These are phyloP conservation scores for Ormosia semicastrata DNA, from an alignment of 306 rosid species.

Conservation along the genomic window DNA sequence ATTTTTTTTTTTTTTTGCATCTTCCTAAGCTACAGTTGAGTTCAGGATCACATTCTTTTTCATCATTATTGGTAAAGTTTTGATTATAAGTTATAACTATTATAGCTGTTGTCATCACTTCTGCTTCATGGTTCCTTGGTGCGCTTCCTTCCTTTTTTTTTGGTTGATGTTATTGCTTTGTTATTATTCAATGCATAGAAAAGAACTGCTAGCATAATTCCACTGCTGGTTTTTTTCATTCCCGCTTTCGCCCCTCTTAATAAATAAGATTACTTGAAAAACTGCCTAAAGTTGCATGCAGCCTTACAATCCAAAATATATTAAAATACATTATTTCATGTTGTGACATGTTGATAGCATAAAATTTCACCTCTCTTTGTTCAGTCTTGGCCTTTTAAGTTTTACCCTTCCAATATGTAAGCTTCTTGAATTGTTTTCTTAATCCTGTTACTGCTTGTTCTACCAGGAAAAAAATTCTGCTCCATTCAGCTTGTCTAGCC, in stretches of 20 bases:
- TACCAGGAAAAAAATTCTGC: neutral
- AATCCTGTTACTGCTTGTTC: neutral
- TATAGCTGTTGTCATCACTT: neutral
- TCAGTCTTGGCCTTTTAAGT: neutral
- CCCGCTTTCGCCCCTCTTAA: neutral
- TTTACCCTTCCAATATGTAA: neutral
- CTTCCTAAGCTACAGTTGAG: neutral
- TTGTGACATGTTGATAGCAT: neutral
- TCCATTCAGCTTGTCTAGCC: conserved; percentile 62
- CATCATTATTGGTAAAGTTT: neutral
- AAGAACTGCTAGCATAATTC: neutral
- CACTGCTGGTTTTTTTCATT: neutral
- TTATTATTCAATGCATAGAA: neutral
- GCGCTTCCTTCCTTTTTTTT: neutral
- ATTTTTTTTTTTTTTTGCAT: neutral
- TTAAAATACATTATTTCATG: neutral
- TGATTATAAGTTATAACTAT: neutral
- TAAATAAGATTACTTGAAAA: neutral
- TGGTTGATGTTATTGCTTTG: neutral
- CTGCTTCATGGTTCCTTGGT: conserved; percentile 6
- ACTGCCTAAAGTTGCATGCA: neutral
- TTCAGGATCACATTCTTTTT: neutral
- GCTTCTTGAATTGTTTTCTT: neutral
- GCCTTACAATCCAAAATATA: neutral
- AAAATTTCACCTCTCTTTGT: neutral